Evolutionary conservation across 2,329 filamentous ascomycete genomes (phyloP).

Genomic region (Clonostachys sp.): DNA sequence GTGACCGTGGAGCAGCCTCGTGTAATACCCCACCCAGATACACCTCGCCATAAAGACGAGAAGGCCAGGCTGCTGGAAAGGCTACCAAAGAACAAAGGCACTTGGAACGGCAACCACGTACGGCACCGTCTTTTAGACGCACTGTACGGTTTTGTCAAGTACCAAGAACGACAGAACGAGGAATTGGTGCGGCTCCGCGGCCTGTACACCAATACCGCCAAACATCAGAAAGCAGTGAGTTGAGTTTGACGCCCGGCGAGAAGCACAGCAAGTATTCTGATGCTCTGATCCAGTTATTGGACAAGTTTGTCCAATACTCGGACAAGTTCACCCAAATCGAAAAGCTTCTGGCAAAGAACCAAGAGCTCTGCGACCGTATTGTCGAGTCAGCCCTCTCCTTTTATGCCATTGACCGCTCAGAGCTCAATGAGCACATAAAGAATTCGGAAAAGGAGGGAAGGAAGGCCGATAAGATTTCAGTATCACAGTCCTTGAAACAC

Average conservation of each 20-base stretch:
- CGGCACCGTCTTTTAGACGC: slow-evolving; percentile 33
- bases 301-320: slow-evolving; percentile 51
- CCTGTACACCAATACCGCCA: slow-evolving; percentile 27
- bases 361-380: slow-evolving; percentile 37
- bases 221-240: slow-evolving; percentile 22
- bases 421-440: slow-evolving; percentile 37
- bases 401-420: slow-evolving; percentile 35
- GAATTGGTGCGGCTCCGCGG: slow-evolving; percentile 27
- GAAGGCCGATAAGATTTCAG: slow-evolving; percentile 37
- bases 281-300: slow-evolving; percentile 33
- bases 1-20: background rate
- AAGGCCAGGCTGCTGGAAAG: slow-evolving; percentile 19
- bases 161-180: slow-evolving; percentile 23
- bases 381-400: slow-evolving; percentile 36
- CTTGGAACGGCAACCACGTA: slow-evolving; percentile 26
- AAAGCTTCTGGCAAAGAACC: slow-evolving; percentile 35
- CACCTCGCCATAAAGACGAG: slow-evolving; percentile 17
- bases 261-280: too few species aligned
- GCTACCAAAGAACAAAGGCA: slow-evolving; percentile 18
- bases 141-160: slow-evolving; percentile 26
- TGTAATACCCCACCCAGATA: background rate
- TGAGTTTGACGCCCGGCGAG: background rate
- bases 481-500: slow-evolving; percentile 51
- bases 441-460: slow-evolving; percentile 27
- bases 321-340: slow-evolving; percentile 43